Conservation (phyloP, 768 basidiomycete species). For the Termitomyces sp. region DNA sequence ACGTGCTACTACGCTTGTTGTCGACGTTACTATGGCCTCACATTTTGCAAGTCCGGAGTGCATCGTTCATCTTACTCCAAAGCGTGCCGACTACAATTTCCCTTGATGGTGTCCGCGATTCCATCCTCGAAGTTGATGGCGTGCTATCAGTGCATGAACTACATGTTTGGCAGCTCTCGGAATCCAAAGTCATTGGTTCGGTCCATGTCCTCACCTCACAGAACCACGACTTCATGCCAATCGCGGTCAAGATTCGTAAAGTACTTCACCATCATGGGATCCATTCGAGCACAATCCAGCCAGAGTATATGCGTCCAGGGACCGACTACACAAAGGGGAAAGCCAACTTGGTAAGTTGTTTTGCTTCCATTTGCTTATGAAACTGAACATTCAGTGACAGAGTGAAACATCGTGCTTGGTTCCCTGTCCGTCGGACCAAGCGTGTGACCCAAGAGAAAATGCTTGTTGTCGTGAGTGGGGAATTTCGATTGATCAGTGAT, state of each 20-base stretch:
- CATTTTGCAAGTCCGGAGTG: slow-evolving; percentile 61
- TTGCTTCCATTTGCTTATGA: background rate
- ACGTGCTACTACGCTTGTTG: slow-evolving; percentile 19
- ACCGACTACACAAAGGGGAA: slow-evolving; percentile 41
- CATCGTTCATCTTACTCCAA: slow-evolving; percentile 92
- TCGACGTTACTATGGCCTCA: background rate
- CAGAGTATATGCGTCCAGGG: slow-evolving; percentile 59
- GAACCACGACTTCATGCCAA: slow-evolving; percentile 85
- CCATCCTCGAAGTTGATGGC: slow-evolving; percentile 79
- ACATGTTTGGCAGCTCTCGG: slow-evolving; percentile 97
- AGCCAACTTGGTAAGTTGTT: slow-evolving; percentile 39
- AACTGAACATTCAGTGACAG: slow-evolving; percentile 17
- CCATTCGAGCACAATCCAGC: slow-evolving; percentile 93
- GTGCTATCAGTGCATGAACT: slow-evolving; percentile 89
- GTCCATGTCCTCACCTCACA: slow-evolving; percentile 89
- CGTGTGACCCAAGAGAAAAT: slow-evolving; percentile 64
- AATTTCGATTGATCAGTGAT: slow-evolving; percentile 1
- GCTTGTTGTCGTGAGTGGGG: slow-evolving; percentile 75
- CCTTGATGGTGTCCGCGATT: slow-evolving; percentile 77
- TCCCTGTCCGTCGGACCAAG: slow-evolving; percentile 62
- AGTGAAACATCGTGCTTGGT: slow-evolving; percentile 63
- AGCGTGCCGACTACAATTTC: slow-evolving; percentile 91
- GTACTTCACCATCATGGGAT: slow-evolving; percentile 88
- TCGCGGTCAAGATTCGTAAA: slow-evolving; percentile 79
- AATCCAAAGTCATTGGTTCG: slow-evolving; percentile 90